Evolutionary conservation across 805 yeast genomes (phyloP).

Genomic region (Cyberlindnera samutprakarnensis): DNA sequence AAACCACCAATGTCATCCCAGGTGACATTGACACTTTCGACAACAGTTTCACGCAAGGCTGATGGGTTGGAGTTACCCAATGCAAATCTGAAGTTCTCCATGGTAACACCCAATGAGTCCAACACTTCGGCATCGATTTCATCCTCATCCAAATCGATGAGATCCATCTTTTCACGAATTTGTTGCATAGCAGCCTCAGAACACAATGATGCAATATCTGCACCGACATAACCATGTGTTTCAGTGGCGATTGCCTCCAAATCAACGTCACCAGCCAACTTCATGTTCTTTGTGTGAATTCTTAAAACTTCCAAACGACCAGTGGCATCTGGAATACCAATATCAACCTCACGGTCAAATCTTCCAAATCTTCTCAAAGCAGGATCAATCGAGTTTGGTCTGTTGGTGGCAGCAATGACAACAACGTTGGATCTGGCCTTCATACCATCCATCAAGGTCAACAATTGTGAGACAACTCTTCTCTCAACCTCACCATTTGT

Average conservation of each 20-base stretch:
- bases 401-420: slow-evolving; percentile 93
- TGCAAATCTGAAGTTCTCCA: slow-evolving; percentile 98
- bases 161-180: slow-evolving; percentile 98
- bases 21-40: slow-evolving; percentile 95
- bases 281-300: slow-evolving; percentile 98
- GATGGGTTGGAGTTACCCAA: slow-evolving; percentile 97
- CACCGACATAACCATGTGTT: slow-evolving; percentile 99
- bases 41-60: slow-evolving; percentile 98
- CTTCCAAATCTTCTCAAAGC: slow-evolving; percentile 87
- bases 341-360: slow-evolving; percentile 84
- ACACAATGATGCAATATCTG: slow-evolving; percentile 96
- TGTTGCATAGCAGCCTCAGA: slow-evolving; percentile 99
- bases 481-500: slow-evolving; percentile 99
- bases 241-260: slow-evolving; percentile 93
- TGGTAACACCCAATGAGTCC: slow-evolving; percentile 94
- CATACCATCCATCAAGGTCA: slow-evolving; percentile 99
- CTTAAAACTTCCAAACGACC: slow-evolving; percentile 96
- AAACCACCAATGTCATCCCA: slow-evolving; percentile 99
- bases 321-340: slow-evolving; percentile 95
- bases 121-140: slow-evolving; percentile 96
- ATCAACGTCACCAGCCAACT: slow-evolving; percentile 90
- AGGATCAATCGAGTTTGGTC: slow-evolving; percentile 70
- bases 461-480: slow-evolving; percentile 95
- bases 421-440: slow-evolving; percentile 98
- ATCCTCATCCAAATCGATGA: slow-evolving; percentile 92